Base-by-base conservation (phyloP, 202 grass and related monocot genomes). In the Hordeum pubiflorum region DNA sequence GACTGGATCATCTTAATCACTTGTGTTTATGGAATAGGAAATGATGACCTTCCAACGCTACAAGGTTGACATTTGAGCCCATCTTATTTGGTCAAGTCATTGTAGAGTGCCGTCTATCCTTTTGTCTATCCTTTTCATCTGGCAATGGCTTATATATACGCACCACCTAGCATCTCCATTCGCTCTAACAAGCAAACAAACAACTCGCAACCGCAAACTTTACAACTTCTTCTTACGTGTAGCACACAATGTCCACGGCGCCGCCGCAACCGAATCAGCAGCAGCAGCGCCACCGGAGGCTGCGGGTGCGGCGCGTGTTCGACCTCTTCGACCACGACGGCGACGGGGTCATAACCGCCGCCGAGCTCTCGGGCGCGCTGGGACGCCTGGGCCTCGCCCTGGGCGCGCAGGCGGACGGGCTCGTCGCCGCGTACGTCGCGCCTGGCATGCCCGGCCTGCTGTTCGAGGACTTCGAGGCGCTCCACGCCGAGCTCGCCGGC, bases 221-320 rank as follows among this genome's bases (percentile, higher is more conserved):
- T 9, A 48, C 14, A 13, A 44, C 41, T 43, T 43, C 44, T 48
- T 48, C 13, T 15, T 46, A 14, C 43, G 43, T 46, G 13, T 46
- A 46, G 14, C 4, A 64, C 61, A 1, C 61, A 33, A 69, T 69
- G 66, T 69, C 66, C 1, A 69, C 37, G 2, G 38, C 37, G 37
- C 5, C 11, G 66, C 66, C 5, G 38, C 66, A 40, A 4, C 11
- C 40, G 66, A 69, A 69, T 20, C 66, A 61, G 27, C 60, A 69
- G 37, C 65, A 63, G 60, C 60, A 69, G 66, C 38, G 38, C 11
- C 66, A 69, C 66, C 66, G 66, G 37, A 69, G 66, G 66, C 66
- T 69, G 37, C 66, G 66, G 66, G 20, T 69, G 66, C 66, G 66
- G 66, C 66, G 66, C 11, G 66, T 69, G 66, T 69, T 69, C 38